phyloP scores from a whole-genome alignment of 2,329 filamentous ascomycete genomes.

The Aspergillus oerlinghausenensis region DNA sequence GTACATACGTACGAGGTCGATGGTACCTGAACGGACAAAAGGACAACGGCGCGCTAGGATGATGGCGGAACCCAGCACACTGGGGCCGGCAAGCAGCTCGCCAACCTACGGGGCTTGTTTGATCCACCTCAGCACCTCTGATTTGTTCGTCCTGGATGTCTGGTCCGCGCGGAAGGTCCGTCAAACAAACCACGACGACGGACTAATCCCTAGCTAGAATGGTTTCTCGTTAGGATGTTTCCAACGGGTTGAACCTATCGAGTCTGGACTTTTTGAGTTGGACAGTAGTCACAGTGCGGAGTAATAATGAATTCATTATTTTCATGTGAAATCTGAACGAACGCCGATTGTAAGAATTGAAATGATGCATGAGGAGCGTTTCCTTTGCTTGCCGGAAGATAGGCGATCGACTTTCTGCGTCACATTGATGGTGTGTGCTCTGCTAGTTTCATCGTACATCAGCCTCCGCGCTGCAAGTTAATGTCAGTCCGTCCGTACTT shows the following conservation, averaged over 20 bases:
- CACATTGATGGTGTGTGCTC: neutral
- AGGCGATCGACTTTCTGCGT: neutral
- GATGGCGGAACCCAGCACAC: conserved; percentile 5
- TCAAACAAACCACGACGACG: neutral
- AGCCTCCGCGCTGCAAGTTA: neutral
- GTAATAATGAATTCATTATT: neutral
- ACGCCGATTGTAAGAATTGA: neutral
- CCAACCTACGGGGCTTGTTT: conserved; percentile 3
- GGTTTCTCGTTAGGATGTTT: neutral
- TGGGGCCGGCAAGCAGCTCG: conserved; percentile 10
- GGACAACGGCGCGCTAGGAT: neutral
- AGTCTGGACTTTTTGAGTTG: neutral
- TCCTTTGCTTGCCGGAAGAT: neutral
- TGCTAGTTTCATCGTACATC: neutral
- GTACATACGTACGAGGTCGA: neutral
- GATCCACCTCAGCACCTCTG: conserved; percentile 5
- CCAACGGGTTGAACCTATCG: neutral
- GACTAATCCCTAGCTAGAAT: neutral
- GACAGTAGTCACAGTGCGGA: neutral
- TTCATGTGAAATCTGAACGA: neutral
- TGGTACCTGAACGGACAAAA: conserved; percentile 1
- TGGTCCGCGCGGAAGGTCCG: neutral
- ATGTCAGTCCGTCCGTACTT: neutral
- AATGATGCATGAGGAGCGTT: neutral
- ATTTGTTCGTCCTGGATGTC: neutral